Base-by-base conservation (phyloP, 179 eudicot genomes). In the Monotropa hypopitys region DNA sequence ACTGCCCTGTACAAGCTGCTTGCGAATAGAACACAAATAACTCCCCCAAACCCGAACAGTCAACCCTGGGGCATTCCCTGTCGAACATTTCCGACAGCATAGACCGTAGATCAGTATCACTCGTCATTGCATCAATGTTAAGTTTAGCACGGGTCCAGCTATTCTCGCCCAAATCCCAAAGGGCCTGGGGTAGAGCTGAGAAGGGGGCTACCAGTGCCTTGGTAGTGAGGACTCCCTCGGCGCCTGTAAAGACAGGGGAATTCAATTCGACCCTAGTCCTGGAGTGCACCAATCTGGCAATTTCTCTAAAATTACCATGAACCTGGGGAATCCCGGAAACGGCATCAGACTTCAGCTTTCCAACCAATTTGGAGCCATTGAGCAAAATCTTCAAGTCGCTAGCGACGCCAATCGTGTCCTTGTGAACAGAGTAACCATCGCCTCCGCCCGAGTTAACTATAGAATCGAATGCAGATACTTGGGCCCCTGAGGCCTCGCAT, bases 401-500 rank as follows among this genome's bases (percentile, higher is more conserved):
- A 7, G 91, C 97, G 21, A 95, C 99, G 7, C 84, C 84, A 61
- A 91, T 88, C 11, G 84, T 89, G 78, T 91, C 98, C 83, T 93
- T 95, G 54, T 91, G 93, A 49, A 73, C 80, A 62, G 88, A 79
- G n/a, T 86, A 90, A 5, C 91, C 99, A 66, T 95, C 97, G 35
- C 97, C 97, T 62, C 93, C 97, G 35, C 97, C 97, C 0, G 90
- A 89, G 80, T 88, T n/a, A n/a, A n/a, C 92, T 49, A 82, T 81
- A 81, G 80, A 80, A 81, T 80, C 82, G 35, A 92, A 86, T 4
- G 85, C 77, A 1, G 84, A 46, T 0, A 84, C 79, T 69, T 90
- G 86, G 12, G 88, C 91, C 40, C 85, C 84, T 30, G 75, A 73
- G 4, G 97, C 94, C 87, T 94, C 97, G 69, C 96, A 89, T n/a